Base-by-base conservation (phyloP, 192 early-diverging fungal species). In the Backusella liffmaniae region DNA sequence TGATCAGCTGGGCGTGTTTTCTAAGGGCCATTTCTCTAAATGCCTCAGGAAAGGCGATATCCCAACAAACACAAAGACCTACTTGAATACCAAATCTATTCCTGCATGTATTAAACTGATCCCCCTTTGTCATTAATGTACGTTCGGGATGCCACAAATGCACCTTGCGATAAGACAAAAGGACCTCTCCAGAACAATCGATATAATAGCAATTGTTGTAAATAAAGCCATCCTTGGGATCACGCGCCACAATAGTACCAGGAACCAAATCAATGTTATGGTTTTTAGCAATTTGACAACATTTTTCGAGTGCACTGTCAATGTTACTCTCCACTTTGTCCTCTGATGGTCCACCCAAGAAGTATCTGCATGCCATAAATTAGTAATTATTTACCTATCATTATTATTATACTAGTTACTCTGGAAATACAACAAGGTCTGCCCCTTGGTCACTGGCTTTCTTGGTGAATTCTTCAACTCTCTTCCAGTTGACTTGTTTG, bases 161-260 rank as follows among this genome's bases (percentile, higher is more conserved):
- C 0, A 74, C 66, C 42, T 81, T 81, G 67, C 41, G 16, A 59
- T 82, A 82, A 1, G 65, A 49, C 3, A 78, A 21, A 13, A 82
- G 59, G 0, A 82, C 70, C 10, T 41, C 7, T n/a, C 81, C 81
- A 30, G 15, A 68, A 15, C 68, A 53, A 44, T 82, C 81, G 69
- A 82, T 82, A 32, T 82, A 82, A 59, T 76, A 79, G 29, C 77
- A 35, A n/a, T 23, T 62, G 37, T 82, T 82, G 65, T 79, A 73
- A 15, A 76, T 13, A 2, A 59, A 7, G 7, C 46, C 66, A 2
- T 77, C 73, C 16, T 49, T 0, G 5, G 29, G 21, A 49, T 78
- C 74, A 41, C 44, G 30, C 59, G 78, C 77, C 5, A 82, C 44
- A 34, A 82, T 73, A 5, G 81, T 82, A 0, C 81, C 81, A 2